Base-by-base conservation (phyloP, 1,284 basidiomycete genomes). In the Sanghuangporus weigelae region DNA sequence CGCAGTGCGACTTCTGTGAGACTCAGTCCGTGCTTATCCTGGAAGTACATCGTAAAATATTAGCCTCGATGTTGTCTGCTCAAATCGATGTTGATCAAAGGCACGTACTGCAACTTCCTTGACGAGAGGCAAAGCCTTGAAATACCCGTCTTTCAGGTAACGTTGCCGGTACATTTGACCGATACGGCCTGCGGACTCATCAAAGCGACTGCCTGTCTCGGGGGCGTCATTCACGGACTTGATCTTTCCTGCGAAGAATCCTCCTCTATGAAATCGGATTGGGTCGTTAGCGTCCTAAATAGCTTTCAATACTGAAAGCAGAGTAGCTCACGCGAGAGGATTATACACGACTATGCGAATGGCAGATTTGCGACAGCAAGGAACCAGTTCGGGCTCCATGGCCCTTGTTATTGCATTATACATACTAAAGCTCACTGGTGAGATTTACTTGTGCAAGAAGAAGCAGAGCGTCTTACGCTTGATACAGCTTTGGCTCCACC, bases 341-440 rank as follows among this genome's bases (percentile, higher is more conserved):
- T 79, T 81, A 70, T 80, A 83, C 39, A 81, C 74, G 19, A 84
- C 82, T 58, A 84, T 73, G 31, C 81, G 72, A 57, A 87, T 70
- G 21, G 80, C 82, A 70, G 77, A 83, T 69, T 84, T 84, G 59
- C 84, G 77, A 64, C 78, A 76, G 71, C 82, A 83, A 1, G 81
- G 82, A n/a, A 84, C 72, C 23, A 85, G 76, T 70, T 86, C 83
- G 1, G 80, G 65, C 67, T 86, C 83, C 55, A 83, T 81, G 48
- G 76, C 76, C 7, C 84, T 78, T 1, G 80, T 81, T 64, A 84
- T 73, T 1, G 81, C 78, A 61, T 83, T 84, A 70, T 83, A 84
- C 77, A 82, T 81, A 12, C 79, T 77, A 21, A 10, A 31, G 16
- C 8, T n/a, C 21, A n/a, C 4, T 19, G 7, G 44, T 46, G 44